Base-by-base conservation (phyloP, 169 alveolate species). In the Miamiensis avidus region DNA sequence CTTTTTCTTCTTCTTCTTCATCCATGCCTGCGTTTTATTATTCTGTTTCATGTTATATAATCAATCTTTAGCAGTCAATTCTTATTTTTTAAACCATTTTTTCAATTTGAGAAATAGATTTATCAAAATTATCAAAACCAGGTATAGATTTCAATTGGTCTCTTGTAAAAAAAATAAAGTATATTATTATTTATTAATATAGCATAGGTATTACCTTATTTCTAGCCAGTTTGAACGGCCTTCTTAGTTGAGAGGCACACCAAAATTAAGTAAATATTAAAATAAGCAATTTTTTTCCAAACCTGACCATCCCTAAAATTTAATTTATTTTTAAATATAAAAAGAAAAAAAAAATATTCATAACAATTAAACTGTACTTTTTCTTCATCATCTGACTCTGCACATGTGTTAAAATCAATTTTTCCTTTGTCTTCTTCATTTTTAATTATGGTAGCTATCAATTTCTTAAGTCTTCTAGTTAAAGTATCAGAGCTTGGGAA, bases 401-500 rank as follows among this genome's bases (percentile, higher is more conserved):
- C 87, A 15, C 74, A 81, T 74, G 74, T 83, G 31, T 94, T 94
- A 84, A 92, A 92, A 65, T 85, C 87, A 65, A 85, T 34, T 33
- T 76, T 73, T 27, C 65, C 65, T 31, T 78, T 74, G 64, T 83
- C 86, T 33, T 82, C 92, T 31, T 86, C 96, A 75, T 84, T 83
- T 84, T 93, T 94, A 31, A 91, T 93, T 31, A 96, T 92, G 0
- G 92, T 89, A 73, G 90, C 89, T 64, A 96, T 92, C 0, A 96
- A 87, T 85, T 94, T 96, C 84, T 96, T 96, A 11, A 96, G 85
- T 85, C 98, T 91, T 72, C 97, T 87, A 25, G 97, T 96, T 27
- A 96, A 92, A 33, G 94, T 92, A 78, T 96, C 98, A 34, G 97
- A 95, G 83, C 88, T 93, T n/a, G 98, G 98, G 85, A 96, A 96